Evolutionary conservation across 1,139 yeast genomes (phyloP), one percentile per base, ranked within the genome.

Genomic region (Lodderomyces beijingensis): DNA sequence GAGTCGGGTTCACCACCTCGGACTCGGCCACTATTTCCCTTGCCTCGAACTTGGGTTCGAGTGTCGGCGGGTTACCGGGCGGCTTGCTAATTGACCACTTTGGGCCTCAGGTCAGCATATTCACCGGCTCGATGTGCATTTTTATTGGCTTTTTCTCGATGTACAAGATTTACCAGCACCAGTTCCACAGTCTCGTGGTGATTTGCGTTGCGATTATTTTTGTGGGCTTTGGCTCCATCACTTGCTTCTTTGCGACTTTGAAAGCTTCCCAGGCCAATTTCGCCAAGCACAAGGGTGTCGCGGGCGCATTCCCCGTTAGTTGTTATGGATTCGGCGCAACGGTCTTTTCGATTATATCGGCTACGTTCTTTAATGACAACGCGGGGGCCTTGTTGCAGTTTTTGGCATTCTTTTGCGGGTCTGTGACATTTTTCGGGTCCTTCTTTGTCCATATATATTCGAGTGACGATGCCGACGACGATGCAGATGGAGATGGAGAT

Each of bases 221-320:
- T 15, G 66, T 76, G 20, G 86, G 88, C 0, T 74, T 77, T 45
- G 87, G 89, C 0, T 78, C 86, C 0, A 74, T 80, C 5, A 61
- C 74, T 3, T 66, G 80, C 3, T 81, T 74, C 50, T 81, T 77
- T 46, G 68, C 88, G 2, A 70, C 86, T 2, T 65, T 82, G 38
- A 82, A 81, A 42, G 79, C 82, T 6, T 74, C 83, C 2, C 82
- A 84, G 14, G 62, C 82, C 3, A 81, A 81, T 49, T 82, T 81
- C 43, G 88, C 89, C 0, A 58, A 70, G 22, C 77, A 79, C 46
- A 64, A 82, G 45, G 91, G 91, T 12, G 67, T 78, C 4, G 89
- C 89, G 3, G 78, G 79, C 4, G 77, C 81, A 1, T 59, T 73
- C 14, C 83, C 83, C 1, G 79, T 76, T 3, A 66, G 81, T 21